Evolutionary conservation across 176 grass and related monocot species (phyloP).

Genomic region (Paspalum vaginatum): DNA sequence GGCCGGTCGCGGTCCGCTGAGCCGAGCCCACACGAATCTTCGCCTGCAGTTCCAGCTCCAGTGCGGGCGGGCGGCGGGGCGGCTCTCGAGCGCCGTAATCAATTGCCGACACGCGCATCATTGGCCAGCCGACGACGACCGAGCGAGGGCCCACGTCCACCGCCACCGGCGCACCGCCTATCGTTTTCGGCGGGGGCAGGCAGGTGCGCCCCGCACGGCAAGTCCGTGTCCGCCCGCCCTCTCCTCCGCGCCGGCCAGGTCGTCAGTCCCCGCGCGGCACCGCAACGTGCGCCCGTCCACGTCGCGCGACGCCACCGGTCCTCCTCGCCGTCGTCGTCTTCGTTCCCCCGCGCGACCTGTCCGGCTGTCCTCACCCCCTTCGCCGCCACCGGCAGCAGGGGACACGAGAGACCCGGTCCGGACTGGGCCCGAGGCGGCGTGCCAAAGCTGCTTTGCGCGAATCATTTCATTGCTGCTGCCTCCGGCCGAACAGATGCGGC

Average conservation of each 20-base stretch:
- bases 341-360: background rate
- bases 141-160: background rate
- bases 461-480: background rate
- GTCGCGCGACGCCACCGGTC: background rate
- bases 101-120: conserved; percentile 48
- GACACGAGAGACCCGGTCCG: background rate
- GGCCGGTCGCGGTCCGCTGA: background rate
- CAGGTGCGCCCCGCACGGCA: background rate
- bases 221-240: conserved; percentile 5
- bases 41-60: background rate
- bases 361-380: background rate
- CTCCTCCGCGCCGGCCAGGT: background rate
- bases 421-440: background rate
- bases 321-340: background rate
- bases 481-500: background rate
- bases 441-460: background rate
- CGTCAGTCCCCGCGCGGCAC: conserved; percentile 28
- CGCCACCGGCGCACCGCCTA: background rate
- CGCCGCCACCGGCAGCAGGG: background rate
- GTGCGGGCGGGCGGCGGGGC: background rate
- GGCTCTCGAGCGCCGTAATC: conserved; percentile 31
- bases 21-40: conserved; percentile 12
- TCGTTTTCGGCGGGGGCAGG: background rate
- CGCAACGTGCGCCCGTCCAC: background rate
- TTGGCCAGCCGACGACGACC: conserved; percentile 24